Base-by-base conservation (phyloP, 2,329 filamentous ascomycete species). In the Neofusicoccum ribis region DNA sequence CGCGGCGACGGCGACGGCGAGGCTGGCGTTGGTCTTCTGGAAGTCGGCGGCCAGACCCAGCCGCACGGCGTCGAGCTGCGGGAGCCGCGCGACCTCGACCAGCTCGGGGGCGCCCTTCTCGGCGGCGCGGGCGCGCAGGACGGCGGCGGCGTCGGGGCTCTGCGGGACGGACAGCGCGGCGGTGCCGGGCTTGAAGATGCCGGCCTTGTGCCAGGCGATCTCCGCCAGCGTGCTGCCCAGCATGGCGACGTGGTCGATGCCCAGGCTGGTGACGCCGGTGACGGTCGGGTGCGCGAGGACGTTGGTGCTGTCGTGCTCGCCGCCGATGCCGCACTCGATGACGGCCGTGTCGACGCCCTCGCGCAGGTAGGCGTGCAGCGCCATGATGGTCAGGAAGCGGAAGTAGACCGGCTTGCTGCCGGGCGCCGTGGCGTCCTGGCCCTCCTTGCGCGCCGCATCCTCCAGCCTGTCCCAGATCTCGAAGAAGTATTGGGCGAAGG, bases 141-240 rank as follows among this genome's bases (percentile, higher is more conserved):
- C 87, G 6, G 80, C 73, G 65, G 87, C 77, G 1, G 87, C 87
- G 20, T 77, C 77, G 3, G 81, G 77, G 37, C 81, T 78, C 68
- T 91, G 88, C 0, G 82, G 81, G 2, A 85, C 85, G 0, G 89
- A 89, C 67, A 91, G 91, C 1, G 85, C 87, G 27, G 84, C 83
- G 4, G 84, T 84, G 0, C 85, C 86, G 0, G 77, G 60, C 76
- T 96, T 97, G 75, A 96, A 89, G 50, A 97, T 91, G 0, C 93
- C 93, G 6, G 89, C 89, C 77, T 97, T 97, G 75, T 97, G 91
- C 93, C 93, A 97, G 3, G 93, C 89, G 69, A 97, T 97, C 72
- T 92, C 83, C 65, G 91, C 88, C 59, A 94, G 85, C 0, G 92
- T 93, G 43, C 85, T 83, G 11, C 93, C 93, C 41, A 97, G 82